Base-by-base conservation (phyloP, 306 rosid species). In the Malus sylvestris region DNA sequence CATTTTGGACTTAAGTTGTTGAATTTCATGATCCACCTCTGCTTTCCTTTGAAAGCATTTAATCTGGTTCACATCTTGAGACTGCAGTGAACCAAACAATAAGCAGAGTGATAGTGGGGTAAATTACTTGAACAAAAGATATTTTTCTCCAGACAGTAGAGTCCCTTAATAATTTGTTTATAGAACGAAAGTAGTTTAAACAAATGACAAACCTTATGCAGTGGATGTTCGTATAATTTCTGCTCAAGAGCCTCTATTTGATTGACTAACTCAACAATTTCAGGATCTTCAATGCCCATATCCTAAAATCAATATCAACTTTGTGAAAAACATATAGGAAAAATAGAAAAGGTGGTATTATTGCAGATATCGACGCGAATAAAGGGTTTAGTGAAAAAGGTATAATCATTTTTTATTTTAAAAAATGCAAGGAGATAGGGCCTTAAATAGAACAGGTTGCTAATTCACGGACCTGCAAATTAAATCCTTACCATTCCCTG, bases 11-110 rank as follows among this genome's bases (percentile, higher is more conserved):
- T 88, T 92, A 49, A 95, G 89, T 76, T 80, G 95, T 84, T 95
- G 99, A 81, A 95, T 89, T 86, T 95, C 97, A 86, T 95, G 97
- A 86, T 88, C 91, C 83, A 81, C 97, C 79, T 90, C 99, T 62
- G 99, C 99, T 84, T 95, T 95, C 91, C 96, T 87, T 88, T 90
- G 97, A 81, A 90, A 95, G 85, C 88, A 76, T 85, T 88, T 92
- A 45, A 95, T 90, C 76, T 95, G 99, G 67, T 90, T 91, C 80
- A 88, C 86, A 18, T 95, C 91, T 83, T 87, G 96, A 58, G 88
- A 87, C 99, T 95, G 83, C 65, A 70, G 70, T 35, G 14, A 59
- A 74, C 59, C 70, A 62, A 35, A 45, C 23, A 45, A n/a, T 4
- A 57, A 55, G 75, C 69, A 35, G 15, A 30, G 62, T 70, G 75